phyloP scores from a whole-genome alignment of 2,329 filamentous ascomycete species.

The Pseudocercospora fuligena region DNA sequence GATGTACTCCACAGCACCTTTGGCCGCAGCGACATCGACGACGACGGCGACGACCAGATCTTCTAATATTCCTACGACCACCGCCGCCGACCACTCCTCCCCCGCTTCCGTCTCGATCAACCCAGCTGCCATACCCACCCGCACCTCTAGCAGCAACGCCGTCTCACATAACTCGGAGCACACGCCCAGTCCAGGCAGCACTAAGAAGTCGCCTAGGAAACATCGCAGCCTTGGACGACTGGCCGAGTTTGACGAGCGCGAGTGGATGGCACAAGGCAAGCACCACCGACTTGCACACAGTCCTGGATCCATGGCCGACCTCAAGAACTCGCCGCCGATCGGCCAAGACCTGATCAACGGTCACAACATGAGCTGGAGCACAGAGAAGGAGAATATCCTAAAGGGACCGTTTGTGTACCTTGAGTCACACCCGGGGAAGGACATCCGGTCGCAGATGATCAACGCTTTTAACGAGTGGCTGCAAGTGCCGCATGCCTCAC shows the following conservation, averaged over 20 bases:
- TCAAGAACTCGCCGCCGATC: constrained; percentile 27
- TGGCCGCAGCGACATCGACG: constrained; percentile 12
- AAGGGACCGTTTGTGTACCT: constrained; percentile 82
- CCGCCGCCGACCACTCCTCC: constrained; percentile 8
- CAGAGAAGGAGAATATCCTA: constrained; percentile 77
- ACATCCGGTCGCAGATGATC: constrained; percentile 80
- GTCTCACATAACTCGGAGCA: constrained; percentile 41
- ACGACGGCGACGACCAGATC: constrained; percentile 18
- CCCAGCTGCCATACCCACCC: constrained; percentile 64
- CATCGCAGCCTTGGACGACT: constrained; percentile 33
- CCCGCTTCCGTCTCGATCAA: constrained; percentile 27
- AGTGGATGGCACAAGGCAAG: constrained; percentile 35
- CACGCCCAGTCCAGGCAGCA: constrained; percentile 27
- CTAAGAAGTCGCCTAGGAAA: constrained; percentile 23
- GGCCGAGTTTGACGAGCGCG: constrained; percentile 35
- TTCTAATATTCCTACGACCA: neutral
- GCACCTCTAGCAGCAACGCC: constrained; percentile 70
- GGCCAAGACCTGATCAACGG: constrained; percentile 46
- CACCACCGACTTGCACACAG: constrained; percentile 32
- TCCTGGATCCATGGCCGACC: constrained; percentile 32
- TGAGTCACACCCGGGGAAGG: constrained; percentile 78
- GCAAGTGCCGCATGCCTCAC: constrained; percentile 70
- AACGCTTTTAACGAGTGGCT: constrained; percentile 81
- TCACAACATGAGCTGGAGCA: constrained; percentile 63
- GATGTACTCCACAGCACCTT: constrained; percentile 14